Evolutionary conservation across 2,329 filamentous ascomycete species (phyloP).

Genomic region (Ampelomyces quisqualis): DNA sequence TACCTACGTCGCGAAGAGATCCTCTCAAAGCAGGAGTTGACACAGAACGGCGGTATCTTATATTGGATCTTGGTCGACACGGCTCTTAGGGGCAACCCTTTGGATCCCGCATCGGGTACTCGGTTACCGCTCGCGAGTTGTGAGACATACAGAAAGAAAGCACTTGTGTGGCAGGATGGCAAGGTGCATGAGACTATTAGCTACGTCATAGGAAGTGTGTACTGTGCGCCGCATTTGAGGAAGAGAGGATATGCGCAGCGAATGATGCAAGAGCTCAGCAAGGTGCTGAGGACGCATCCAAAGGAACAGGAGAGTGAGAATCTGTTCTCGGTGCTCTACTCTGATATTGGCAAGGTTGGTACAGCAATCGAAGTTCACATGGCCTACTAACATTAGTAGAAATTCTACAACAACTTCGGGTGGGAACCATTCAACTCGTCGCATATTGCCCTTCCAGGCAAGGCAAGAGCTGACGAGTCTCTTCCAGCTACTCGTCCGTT

Average conservation of each 20-base stretch:
- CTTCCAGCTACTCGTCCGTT: slow-evolving; percentile 49
- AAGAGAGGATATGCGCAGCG: slow-evolving; percentile 74
- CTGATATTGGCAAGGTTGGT: slow-evolving; percentile 72
- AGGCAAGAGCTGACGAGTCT: slow-evolving; percentile 3
- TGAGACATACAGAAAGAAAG: slow-evolving; percentile 56
- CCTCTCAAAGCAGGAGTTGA: slow-evolving; percentile 54
- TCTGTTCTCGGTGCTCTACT: slow-evolving; percentile 78
- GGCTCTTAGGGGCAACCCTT: slow-evolving; percentile 34
- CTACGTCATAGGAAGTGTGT: slow-evolving; percentile 81
- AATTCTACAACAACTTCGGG: slow-evolving; percentile 74
- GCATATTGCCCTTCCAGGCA: slow-evolving; percentile 56
- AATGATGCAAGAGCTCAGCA: slow-evolving; percentile 72
- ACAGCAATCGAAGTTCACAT: slow-evolving; percentile 62
- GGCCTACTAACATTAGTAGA: slow-evolving; percentile 68
- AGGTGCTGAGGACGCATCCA: slow-evolving; percentile 56
- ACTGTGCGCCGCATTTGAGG: slow-evolving; percentile 65
- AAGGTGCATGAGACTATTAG: slow-evolving; percentile 59
- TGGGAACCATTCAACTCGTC: slow-evolving; percentile 74
- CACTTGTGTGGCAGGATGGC: slow-evolving; percentile 50
- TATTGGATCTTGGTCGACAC: slow-evolving; percentile 61
- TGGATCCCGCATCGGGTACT: slow-evolving; percentile 37
- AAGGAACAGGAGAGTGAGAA: slow-evolving; percentile 43
- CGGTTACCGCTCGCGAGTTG: slow-evolving; percentile 58
- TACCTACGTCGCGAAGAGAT: slow-evolving; percentile 61
- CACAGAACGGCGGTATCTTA: slow-evolving; percentile 57